Base-by-base conservation (phyloP, 1,284 basidiomycete genomes). In the Ganoderma sinense region DNA sequence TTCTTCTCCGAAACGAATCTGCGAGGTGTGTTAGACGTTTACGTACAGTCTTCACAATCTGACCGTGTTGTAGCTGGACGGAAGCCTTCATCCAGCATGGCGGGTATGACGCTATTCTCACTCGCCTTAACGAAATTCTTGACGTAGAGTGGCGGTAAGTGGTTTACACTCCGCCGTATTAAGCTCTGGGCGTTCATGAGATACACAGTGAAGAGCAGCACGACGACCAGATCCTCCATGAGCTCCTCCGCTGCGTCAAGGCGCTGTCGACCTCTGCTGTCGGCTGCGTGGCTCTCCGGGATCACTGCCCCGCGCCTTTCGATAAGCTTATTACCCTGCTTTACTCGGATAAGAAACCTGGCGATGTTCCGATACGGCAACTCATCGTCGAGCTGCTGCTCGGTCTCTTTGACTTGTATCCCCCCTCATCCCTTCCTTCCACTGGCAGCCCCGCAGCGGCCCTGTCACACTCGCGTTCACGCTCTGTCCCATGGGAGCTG, bases 311-410 rank as follows among this genome's bases (percentile, higher is more conserved):
- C 0, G 89, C 91, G 0, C 98, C 98, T 0, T 98, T 96, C 79
- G 85, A 87, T 1, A 92, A 95, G 69, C 86, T 99, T 11, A 86
- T 96, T 16, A 84, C 89, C 3, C 87, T 99, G 3, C 86, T 99
- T 4, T 99, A 95, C 81, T 97, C 96, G 1, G 97, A 98, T 83
- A 99, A 99, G 85, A 97, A 97, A 79, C 97, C 97, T 0, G 97
- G 97, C 53, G 97, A 99, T 65, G 86, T 99, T 2, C 87, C 90
- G 1, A 94, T 95, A 4, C 90, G 97, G 51, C 96, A 97, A 78
- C 87, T 98, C 64, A 96, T 99, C 64, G 83, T 95, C 64, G 97
- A 99, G 69, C 84, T 98, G 18, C 85, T 97, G 55, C 83, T 92
- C 18, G 86, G 93, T 65, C 83, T 97, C 13, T 97, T 97, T 76